phyloP scores from a whole-genome alignment of 1,284 basidiomycete genomes.

The Puccinia hordei region DNA sequence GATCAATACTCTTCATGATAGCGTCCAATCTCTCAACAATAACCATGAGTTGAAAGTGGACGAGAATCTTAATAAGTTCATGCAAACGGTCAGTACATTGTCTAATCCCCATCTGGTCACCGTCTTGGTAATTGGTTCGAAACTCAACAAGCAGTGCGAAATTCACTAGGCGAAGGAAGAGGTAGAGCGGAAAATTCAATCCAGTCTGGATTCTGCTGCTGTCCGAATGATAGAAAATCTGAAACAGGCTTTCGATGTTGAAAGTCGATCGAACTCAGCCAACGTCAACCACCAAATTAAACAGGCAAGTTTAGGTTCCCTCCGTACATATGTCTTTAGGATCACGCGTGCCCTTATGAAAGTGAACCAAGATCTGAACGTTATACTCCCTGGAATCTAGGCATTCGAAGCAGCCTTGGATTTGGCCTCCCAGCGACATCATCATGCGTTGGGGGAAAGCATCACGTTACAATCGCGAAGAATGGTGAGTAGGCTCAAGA shows the following conservation, averaged over 20 bases:
- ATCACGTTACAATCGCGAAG: constrained; percentile 6
- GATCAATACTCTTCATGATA: constrained; percentile 13
- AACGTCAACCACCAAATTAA: constrained; percentile 23
- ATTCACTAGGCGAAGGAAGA: neutral
- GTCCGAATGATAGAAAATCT: constrained; percentile 20
- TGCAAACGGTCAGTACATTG: constrained; percentile 12
- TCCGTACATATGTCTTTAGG: too few species aligned
- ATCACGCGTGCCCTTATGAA: too few species aligned
- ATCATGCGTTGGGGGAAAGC: constrained; percentile 4
- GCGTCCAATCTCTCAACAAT: constrained; percentile 3
- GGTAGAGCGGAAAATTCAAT: constrained; percentile 27
- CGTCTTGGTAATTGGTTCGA: neutral
- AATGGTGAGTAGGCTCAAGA: neutral
- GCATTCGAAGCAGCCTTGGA: constrained; percentile 20
- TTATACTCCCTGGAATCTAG: neutral
- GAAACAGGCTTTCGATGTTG: constrained; percentile 4
- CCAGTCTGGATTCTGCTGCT: constrained; percentile 27
- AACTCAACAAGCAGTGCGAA: neutral
- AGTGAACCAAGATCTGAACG: neutral
- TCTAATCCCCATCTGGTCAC: neutral
- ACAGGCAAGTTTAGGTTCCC: neutral
- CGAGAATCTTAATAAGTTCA: constrained; percentile 5
- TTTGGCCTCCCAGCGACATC: constrained; percentile 15
- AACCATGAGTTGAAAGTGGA: constrained; percentile 4
- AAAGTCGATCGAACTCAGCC: constrained; percentile 19